These are phyloP conservation scores for Rhizophagus clarus DNA, from an alignment of 192 early-diverging fungal genomes.

Conservation along the genomic window DNA sequence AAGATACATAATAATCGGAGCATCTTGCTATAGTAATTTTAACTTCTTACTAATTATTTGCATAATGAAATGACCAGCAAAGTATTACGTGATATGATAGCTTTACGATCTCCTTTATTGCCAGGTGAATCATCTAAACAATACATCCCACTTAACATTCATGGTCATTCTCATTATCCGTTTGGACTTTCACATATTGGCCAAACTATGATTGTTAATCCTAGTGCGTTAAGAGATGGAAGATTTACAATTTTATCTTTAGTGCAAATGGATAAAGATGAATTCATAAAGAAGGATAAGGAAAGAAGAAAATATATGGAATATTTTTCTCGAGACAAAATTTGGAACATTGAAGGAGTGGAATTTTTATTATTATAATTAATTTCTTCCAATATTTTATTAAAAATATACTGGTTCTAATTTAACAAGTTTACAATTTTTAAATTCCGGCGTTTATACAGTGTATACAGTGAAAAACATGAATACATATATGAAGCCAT, in stretches of 20 bases:
- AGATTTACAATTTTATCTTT: conserved; percentile 28
- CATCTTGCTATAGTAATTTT: neutral
- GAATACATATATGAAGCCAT: no score
- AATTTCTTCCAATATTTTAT: no score
- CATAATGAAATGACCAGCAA: neutral
- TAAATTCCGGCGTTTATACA: no score
- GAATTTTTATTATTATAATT: conserved; percentile 19
- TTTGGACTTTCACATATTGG: conserved; percentile 29
- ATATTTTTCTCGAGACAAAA: neutral
- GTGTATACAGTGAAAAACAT: no score
- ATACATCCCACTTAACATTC: conserved; percentile 14
- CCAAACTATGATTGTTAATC: conserved; percentile 20
- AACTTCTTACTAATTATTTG: neutral
- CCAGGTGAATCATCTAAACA: neutral
- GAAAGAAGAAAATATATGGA: neutral
- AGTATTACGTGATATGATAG: neutral
- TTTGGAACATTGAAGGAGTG: neutral
- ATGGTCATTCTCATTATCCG: conserved; percentile 28
- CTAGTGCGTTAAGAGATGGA: conserved; percentile 20
- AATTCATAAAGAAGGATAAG: neutral
- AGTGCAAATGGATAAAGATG: neutral
- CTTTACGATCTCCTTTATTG: neutral
- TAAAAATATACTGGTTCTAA: no score
- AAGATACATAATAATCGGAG: neutral
- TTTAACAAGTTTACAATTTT: no score